Conservation (phyloP, 495 filamentous ascomycete genomes). For the Podospora bellae-mahoneyi region DNA sequence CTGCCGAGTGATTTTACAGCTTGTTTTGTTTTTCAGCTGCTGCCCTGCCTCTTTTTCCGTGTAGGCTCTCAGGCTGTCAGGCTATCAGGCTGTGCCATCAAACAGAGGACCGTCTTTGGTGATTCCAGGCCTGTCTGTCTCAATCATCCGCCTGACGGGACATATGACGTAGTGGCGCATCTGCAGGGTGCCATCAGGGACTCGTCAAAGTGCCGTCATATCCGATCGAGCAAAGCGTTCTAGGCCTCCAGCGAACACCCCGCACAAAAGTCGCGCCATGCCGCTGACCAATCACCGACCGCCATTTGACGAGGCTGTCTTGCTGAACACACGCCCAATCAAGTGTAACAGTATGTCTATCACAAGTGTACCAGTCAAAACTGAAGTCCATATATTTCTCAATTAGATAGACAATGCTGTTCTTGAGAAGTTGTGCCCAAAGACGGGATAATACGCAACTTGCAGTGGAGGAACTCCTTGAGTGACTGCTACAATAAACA, state of each 20-base stretch:
- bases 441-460: no score
- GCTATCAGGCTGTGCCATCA: no score
- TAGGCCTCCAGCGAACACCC: neutral
- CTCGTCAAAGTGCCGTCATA: constrained; percentile 11
- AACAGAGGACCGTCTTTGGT: no score
- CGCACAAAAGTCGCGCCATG: neutral
- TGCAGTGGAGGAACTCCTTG: no score
- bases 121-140: neutral
- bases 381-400: no score
- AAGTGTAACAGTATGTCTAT: neutral
- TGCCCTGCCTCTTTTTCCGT: no score
- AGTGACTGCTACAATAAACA: no score
- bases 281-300: neutral
- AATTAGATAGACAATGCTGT: no score
- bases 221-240: constrained; percentile 5
- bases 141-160: neutral
- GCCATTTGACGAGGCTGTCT: neutral
- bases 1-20: neutral
- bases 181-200: constrained; percentile 2
- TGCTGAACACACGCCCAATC: neutral
- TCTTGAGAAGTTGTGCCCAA: no score
- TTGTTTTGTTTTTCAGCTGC: neutral
- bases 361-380: no score
- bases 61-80: no score
- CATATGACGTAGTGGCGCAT: constrained; percentile 7